Percentiles rank a stretch among this genome's conserved stretches.
Evolutionary conservation across 768 basidiomycete species (phyloP).

Genomic region (Macrocybe gigantea): DNA sequence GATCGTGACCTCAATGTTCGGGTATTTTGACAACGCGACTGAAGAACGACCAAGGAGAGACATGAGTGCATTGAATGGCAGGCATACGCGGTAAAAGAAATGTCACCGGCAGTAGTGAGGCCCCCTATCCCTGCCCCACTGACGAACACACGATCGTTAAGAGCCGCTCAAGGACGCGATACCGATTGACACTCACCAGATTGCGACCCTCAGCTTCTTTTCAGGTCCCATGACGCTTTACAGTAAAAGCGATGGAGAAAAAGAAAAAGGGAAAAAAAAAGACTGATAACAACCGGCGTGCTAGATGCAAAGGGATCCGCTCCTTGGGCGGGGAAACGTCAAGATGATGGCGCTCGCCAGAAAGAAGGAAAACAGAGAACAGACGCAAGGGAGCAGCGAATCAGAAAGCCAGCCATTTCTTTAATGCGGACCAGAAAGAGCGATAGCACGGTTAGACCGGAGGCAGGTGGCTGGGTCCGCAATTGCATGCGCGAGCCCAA

Average conservation of each 20-base stretch:
- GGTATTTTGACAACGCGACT: constrained; percentile 42
- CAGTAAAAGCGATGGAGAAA: constrained; percentile 6
- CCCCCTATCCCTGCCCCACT: constrained; percentile 53
- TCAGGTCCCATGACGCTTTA: constrained; percentile 19
- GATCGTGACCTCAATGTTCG: constrained; percentile 50
- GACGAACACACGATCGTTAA: constrained; percentile 6
- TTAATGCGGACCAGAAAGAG: too few relatives aligned
- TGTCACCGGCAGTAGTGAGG: constrained; percentile 33
- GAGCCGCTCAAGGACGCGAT: constrained; percentile 9
- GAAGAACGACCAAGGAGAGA: neutral
- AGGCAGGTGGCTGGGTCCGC: constrained; percentile 6
- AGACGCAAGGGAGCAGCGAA: too few relatives aligned
- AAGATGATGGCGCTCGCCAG: too few relatives aligned
- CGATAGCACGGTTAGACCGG: constrained; percentile 38
- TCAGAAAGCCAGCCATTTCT: too few relatives aligned
- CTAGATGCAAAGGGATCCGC: constrained; percentile 3
- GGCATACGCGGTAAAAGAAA: neutral
- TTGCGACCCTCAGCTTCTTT: constrained; percentile 42
- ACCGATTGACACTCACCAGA: constrained; percentile 37
- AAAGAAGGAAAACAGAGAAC: too few relatives aligned
- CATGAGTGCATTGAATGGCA: too few relatives aligned
- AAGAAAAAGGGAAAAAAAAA: constrained; percentile 9
- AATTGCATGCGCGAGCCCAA: constrained; percentile 26
- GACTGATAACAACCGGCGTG: constrained; percentile 12
- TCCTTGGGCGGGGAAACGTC: too few relatives aligned